Percentiles rank a stretch among this genome's conserved stretches.
phyloP scores from a whole-genome alignment of 2,329 filamentous ascomycete species.

The Ceratocystis destructans region DNA sequence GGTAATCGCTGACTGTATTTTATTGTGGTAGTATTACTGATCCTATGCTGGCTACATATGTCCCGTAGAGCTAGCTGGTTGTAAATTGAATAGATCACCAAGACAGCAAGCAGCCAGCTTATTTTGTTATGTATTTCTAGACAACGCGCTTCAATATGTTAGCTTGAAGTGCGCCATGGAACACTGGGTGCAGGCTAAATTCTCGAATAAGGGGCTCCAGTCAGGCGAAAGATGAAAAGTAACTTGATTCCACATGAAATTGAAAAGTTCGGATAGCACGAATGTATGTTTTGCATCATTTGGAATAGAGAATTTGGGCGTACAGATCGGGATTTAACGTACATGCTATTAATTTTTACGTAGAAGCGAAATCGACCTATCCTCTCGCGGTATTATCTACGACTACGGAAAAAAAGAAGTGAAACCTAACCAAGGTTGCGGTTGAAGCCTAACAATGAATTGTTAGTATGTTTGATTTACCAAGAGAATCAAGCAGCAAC shows the following conservation, averaged over 20 bases:
- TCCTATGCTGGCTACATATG: constrained; percentile 38
- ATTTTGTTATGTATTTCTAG: constrained; percentile 21
- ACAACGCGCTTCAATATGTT: neutral
- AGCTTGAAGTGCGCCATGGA: neutral
- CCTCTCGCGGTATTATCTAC: neutral
- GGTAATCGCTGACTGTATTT: neutral
- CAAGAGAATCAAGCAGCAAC: neutral
- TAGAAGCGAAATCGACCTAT: neutral
- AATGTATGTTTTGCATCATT: constrained; percentile 18
- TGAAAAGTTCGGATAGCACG: constrained; percentile 17
- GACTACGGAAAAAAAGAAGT: neutral
- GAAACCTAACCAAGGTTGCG: too few species aligned
- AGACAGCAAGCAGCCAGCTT: constrained; percentile 18
- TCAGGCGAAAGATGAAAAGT: constrained; percentile 20
- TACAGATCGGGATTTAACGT: constrained; percentile 1
- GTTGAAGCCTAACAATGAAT: neutral
- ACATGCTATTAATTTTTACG: constrained; percentile 11
- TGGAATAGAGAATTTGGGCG: neutral
- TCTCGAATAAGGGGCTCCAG: neutral
- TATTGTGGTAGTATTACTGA: constrained; percentile 14
- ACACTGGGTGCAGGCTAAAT: neutral
- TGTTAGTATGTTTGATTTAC: constrained; percentile 8
- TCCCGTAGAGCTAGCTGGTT: neutral
- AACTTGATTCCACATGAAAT: constrained; percentile 17
- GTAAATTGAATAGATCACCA: neutral